Conservation (phyloP, 345 rosid species). For the Laguncularia racemosa region DNA sequence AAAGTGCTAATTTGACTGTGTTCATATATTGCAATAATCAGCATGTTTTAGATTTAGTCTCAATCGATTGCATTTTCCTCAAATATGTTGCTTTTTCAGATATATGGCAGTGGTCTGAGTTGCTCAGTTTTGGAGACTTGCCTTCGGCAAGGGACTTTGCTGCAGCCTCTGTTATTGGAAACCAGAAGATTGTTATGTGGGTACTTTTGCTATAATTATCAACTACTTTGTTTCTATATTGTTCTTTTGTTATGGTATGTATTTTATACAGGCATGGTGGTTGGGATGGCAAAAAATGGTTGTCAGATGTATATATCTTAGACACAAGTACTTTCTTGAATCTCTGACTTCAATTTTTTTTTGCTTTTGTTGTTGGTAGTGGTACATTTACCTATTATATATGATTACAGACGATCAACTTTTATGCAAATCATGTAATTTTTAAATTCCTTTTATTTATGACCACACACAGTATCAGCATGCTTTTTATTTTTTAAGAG, state of each 20-base stretch:
- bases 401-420: too few relatives aligned
- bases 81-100: slow-evolving; percentile 36
- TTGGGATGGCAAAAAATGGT: slow-evolving; percentile 99
- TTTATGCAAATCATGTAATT: not conserved
- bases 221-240: slow-evolving; percentile 6
- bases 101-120: slow-evolving; percentile 99
- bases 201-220: slow-evolving; percentile 17
- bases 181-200: slow-evolving; percentile 75
- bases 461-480: too few relatives aligned
- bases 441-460: not conserved
- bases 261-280: slow-evolving; percentile 79
- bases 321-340: slow-evolving; percentile 63
- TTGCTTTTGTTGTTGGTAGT: not conserved
- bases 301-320: slow-evolving; percentile 90
- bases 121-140: slow-evolving; percentile 86
- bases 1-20: not conserved
- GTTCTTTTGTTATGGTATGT: not conserved
- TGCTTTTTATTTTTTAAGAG: too few relatives aligned
- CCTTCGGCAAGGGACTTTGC: slow-evolving; percentile 90
- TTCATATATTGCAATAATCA: not conserved
- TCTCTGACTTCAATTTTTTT: not conserved
- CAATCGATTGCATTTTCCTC: not conserved
- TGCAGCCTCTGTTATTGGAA: slow-evolving; percentile 86
- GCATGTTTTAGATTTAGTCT: not conserved
- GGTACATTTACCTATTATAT: not conserved